Evolutionary conservation across 208 protist genomes (phyloP), one percentile per base, ranked within the genome.

Genomic region (Trypanosoma caninum): DNA sequence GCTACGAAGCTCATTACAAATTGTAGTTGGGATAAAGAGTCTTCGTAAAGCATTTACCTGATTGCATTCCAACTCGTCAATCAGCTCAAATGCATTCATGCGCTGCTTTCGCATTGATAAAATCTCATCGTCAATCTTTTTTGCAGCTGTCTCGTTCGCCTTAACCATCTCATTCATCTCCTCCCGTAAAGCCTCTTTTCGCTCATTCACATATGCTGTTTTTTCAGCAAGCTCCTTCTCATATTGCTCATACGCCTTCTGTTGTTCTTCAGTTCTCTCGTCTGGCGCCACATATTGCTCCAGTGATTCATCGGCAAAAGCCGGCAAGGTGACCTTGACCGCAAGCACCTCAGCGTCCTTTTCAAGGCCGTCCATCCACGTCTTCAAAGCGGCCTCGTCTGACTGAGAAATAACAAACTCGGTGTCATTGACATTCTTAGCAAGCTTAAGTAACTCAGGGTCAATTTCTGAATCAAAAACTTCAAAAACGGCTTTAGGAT

Each of bases 331-430:
- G 25, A 95, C 61, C 6, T 89, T 68, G 23, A 91, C 82, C 42
- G 72, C 44, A 10, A 91, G 33, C 6, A 78, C 74, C 59, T 82
- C 74, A 45, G 82, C 78, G 20, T 89, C 91, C 68, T 90, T 88
- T 52, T 95, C 89, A 22, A 97, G 84, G 46, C 89, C 87, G 54
- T 94, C 87, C 91, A 97, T 97, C 91, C 88, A 94, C 22, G 86
- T 66, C 34, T 83, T 79, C 28, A 97, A 69, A 0, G 87, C 91
- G 14, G 76, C 79, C 65, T 97, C 86, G 53, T 85, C 78, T 18
- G 72, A 61, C 8, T 81, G 74, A 6, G 78, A 83, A 44, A 69
- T 71, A 27, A 76, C 60, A 44, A 55, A 52, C 8, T 34, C 66
- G 3, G 55, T 34, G 20, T 52, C 53, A 20, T 61, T 38, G 11